Evolutionary conservation across 768 basidiomycete genomes (phyloP), one percentile per base, ranked within the genome.

Genomic region (Crassisporium funariophilum): DNA sequence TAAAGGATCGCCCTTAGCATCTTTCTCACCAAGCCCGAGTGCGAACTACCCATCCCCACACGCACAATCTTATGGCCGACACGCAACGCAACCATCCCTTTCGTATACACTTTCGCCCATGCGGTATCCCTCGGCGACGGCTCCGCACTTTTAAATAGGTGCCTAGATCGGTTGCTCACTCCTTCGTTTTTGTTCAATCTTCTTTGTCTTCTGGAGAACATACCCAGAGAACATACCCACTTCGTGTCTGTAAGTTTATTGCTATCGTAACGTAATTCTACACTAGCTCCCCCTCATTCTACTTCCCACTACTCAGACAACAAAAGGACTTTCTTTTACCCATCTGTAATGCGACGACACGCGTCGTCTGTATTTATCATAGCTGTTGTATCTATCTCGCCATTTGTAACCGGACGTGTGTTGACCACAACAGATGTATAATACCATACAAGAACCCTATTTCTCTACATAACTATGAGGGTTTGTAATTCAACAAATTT

Each of bases 401-500:
- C n/a, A n/a, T n/a, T n/a, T n/a, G n/a, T n/a, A n/a, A n/a, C n/a
- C n/a, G 29, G 29, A 31, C 11, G n/a, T 5, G 29, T 31, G 29
- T 31, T 31, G 29, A n/a, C 29, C n/a, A 31, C 29, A 31, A 31
- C 3, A 31, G 2, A 31, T 31, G n/a, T 11, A 11, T 31, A 31
- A 2, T 31, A n/a, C n/a, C 29, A 31, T 31, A 31, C n/a, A 29
- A 31, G 29, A 3, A 31, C 29, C 54, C 49, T 24, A 25, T 38
- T 54, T 48, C 45, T 53, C 52, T 36, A 27, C 41, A 50, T 47
- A 53, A 40, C 33, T 52, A 58, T 36, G 35, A 42, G 41, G 43
- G 47, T 45, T 65, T 63, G 53, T 69, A 77, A 44, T 68, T 71
- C 47, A 80, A 67, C 52, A 91, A 67, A 56, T 74, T 78, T 41